Conservation (phyloP, 1,284 basidiomycete genomes). For the Inonotus hispidus region DNA sequence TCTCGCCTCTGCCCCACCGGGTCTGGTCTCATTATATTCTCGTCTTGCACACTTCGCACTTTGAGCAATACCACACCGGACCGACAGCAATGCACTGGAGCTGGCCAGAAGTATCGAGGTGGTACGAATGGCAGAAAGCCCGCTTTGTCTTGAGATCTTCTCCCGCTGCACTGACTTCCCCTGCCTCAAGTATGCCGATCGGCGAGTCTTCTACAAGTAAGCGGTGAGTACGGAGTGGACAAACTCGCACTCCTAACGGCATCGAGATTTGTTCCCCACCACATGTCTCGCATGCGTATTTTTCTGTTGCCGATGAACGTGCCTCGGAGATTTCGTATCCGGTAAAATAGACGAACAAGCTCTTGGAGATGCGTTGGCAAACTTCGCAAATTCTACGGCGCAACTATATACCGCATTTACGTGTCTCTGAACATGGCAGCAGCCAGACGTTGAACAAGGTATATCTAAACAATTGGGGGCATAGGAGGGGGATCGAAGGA, state of each 20-base stretch:
- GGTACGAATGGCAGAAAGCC: conserved; percentile 15
- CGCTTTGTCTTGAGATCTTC: not conserved
- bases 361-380: not conserved
- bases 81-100: not conserved
- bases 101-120: not conserved
- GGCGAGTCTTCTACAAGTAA: not conserved
- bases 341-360: conserved; percentile 4
- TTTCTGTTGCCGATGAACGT: conserved; percentile 8
- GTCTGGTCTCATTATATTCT: no score
- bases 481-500: not conserved
- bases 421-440: not conserved
- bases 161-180: not conserved
- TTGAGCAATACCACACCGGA: no score
- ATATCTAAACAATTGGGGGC: not conserved
- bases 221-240: conserved; percentile 3
- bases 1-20: no score
- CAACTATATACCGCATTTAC: not conserved
- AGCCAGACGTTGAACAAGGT: not conserved
- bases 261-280: not conserved
- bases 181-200: not conserved
- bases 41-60: no score
- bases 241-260: not conserved
- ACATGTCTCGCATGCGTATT: not conserved
- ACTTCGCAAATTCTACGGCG: not conserved
- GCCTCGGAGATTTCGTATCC: conserved; percentile 4